These are phyloP conservation scores for Omphalotus guepiniiformis DNA, from an alignment of 768 basidiomycete genomes.

Conservation along the genomic window DNA sequence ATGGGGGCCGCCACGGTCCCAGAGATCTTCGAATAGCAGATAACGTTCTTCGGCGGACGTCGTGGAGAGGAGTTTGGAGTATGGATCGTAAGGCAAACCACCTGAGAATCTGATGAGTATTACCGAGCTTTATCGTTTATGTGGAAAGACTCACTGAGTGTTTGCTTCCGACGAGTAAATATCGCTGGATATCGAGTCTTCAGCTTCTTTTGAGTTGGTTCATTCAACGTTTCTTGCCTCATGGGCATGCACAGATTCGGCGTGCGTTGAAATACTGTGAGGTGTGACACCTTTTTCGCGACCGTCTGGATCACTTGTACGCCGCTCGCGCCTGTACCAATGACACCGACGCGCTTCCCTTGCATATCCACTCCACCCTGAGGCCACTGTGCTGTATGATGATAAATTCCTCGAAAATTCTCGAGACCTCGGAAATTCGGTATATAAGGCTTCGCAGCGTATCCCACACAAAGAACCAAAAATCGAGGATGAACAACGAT, in stretches of 20 bases:
- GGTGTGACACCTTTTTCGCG: conserved; percentile 15
- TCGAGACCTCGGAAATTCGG: conserved; percentile 21
- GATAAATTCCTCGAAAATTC: conserved; percentile 16
- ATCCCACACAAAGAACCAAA: conserved; percentile 22
- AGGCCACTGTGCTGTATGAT: conserved; percentile 23
- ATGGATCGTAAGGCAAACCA: conserved; percentile 15
- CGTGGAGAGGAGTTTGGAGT: conserved; percentile 11
- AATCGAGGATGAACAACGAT: conserved; percentile 13
- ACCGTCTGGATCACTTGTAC: conserved; percentile 16
- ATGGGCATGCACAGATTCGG: conserved; percentile 21
- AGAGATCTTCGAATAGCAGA: conserved; percentile 18
- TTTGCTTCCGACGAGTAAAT: conserved; percentile 18
- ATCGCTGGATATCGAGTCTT: conserved; percentile 18
- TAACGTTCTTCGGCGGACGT: conserved; percentile 19
- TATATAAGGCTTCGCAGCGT: conserved; percentile 20
- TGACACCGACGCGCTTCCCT: conserved; percentile 23
- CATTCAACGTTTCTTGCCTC: conserved; percentile 14
- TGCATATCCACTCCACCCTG: conserved; percentile 16
- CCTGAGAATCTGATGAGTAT: neutral
- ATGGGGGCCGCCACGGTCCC: conserved; percentile 19
- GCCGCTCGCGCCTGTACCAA: conserved; percentile 18
- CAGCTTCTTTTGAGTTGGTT: conserved; percentile 11
- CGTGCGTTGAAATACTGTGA: conserved; percentile 27
- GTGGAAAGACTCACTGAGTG: conserved; percentile 7
- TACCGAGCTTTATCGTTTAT: neutral